Evolutionary conservation across 352 stramenopile species (phyloP).

Genomic region (Phytophthora citrophthora): DNA sequence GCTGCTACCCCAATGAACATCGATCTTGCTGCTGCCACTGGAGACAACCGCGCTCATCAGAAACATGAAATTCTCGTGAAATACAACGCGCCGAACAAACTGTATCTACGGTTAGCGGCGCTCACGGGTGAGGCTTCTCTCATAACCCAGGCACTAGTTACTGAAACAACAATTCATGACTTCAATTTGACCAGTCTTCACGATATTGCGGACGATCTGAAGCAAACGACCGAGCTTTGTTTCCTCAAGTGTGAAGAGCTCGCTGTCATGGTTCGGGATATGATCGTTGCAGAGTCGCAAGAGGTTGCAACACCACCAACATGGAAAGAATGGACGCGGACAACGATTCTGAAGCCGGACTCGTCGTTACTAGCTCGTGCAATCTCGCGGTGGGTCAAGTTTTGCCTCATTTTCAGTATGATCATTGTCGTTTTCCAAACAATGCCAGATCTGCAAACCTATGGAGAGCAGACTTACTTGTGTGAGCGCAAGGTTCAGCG

Average conservation of each 20-base stretch:
- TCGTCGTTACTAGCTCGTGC: constrained; percentile 50
- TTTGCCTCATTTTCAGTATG: constrained; percentile 76
- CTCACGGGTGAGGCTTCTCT: constrained; percentile 71
- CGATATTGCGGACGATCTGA: constrained; percentile 63
- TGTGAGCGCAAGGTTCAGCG: constrained; percentile 62
- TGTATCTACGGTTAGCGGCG: constrained; percentile 65
- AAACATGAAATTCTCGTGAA: constrained; percentile 84
- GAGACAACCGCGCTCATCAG: constrained; percentile 43
- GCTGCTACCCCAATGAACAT: constrained; percentile 30
- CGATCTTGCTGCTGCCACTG: constrained; percentile 33
- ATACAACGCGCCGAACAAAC: constrained; percentile 75
- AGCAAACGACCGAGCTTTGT: constrained; percentile 54
- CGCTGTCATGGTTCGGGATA: constrained; percentile 63
- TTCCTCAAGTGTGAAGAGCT: constrained; percentile 64
- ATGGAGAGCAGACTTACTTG: constrained; percentile 63
- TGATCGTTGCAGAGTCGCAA: constrained; percentile 59
- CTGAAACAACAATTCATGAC: constrained; percentile 45
- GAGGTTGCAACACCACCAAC: constrained; percentile 43
- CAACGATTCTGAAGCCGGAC: constrained; percentile 47
- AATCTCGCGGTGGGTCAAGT: constrained; percentile 64
- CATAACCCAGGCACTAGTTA: constrained; percentile 63
- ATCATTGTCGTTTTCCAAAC: constrained; percentile 81
- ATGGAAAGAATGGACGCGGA: constrained; percentile 43
- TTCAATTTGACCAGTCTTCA: constrained; percentile 51
- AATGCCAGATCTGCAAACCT: constrained; percentile 80